Evolutionary conservation across 2,329 filamentous ascomycete genomes (phyloP).

Genomic region (Colletotrichum tofieldiae): DNA sequence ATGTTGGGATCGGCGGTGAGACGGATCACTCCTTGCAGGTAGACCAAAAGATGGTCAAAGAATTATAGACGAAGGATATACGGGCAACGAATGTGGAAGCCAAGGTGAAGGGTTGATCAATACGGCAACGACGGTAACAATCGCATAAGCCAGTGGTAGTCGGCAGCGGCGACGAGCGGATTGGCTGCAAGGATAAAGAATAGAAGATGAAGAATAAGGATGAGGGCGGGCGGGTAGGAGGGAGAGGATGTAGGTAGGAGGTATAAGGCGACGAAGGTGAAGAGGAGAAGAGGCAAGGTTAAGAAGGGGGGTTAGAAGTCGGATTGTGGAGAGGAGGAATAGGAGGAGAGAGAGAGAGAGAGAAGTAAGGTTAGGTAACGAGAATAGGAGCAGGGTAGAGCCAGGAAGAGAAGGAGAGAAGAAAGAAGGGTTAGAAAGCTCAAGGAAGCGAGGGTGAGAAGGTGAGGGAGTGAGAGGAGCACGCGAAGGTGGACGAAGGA

Average conservation of each 20-base stretch:
- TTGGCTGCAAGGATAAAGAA: slow-evolving; percentile 48
- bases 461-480: slow-evolving; percentile 38
- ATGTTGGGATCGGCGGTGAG: slow-evolving; percentile 8
- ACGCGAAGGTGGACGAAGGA: slow-evolving; percentile 16
- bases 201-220: slow-evolving; percentile 51
- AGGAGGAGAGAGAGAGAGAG: slow-evolving; percentile 49
- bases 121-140: slow-evolving; percentile 39
- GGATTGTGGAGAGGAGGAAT: slow-evolving; percentile 39
- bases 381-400: slow-evolving; percentile 51
- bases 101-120: slow-evolving; percentile 41
- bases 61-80: slow-evolving; percentile 45
- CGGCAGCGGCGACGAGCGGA: slow-evolving; percentile 35
- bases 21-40: slow-evolving; percentile 39
- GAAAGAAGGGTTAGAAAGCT: slow-evolving; percentile 49
- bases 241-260: slow-evolving; percentile 48
- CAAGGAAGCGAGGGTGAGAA: slow-evolving; percentile 50
- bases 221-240: slow-evolving; percentile 49
- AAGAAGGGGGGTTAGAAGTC: slow-evolving; percentile 42
- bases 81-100: slow-evolving; percentile 44
- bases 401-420: slow-evolving; percentile 47
- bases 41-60: slow-evolving; percentile 40
- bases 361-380: slow-evolving; percentile 41
- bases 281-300: slow-evolving; percentile 43
- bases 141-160: slow-evolving; percentile 39
- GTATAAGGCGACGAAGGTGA: slow-evolving; percentile 48